phyloP scores from a whole-genome alignment of 2,329 filamentous ascomycete species.

The Dothidotthia symphoricarpi region DNA sequence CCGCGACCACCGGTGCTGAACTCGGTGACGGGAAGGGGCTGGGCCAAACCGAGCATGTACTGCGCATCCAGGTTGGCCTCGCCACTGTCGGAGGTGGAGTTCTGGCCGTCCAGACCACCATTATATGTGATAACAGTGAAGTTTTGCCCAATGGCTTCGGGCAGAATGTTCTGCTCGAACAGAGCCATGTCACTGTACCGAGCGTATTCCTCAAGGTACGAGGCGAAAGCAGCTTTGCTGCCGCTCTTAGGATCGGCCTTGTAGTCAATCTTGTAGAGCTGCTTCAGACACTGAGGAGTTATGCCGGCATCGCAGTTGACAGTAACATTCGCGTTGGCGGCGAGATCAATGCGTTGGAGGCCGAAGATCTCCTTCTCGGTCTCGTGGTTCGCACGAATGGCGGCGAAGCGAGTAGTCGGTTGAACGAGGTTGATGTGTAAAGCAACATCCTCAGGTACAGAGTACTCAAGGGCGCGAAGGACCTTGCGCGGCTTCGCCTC shows the following conservation, averaged over 20 bases:
- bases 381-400: slow-evolving; percentile 19
- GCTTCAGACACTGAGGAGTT: slow-evolving; percentile 50
- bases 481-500: slow-evolving; percentile 44
- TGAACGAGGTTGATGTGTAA: slow-evolving; percentile 50
- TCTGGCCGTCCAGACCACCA: slow-evolving; percentile 25
- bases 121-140: slow-evolving; percentile 42
- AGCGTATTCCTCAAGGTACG: slow-evolving; percentile 54
- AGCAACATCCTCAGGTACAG: slow-evolving; percentile 42
- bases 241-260: slow-evolving; percentile 46
- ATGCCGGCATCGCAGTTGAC: slow-evolving; percentile 31
- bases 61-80: slow-evolving; percentile 66
- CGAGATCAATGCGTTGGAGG: slow-evolving; percentile 11
- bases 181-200: slow-evolving; percentile 47
- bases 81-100: slow-evolving; percentile 20
- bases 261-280: slow-evolving; percentile 54
- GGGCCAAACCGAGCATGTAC: slow-evolving; percentile 56
- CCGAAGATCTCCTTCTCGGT: slow-evolving; percentile 18
- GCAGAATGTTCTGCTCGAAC: slow-evolving; percentile 43
- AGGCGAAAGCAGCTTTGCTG: slow-evolving; percentile 52
- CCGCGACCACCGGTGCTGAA: slow-evolving; percentile 60
- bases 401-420: slow-evolving; percentile 53
- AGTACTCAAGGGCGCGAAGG: slow-evolving; percentile 46
- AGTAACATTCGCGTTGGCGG: slow-evolving; percentile 13
- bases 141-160: slow-evolving; percentile 42
- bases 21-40: slow-evolving; percentile 54